phyloP scores from a whole-genome alignment of 768 basidiomycete genomes.

The Mycena chlorophos region DNA sequence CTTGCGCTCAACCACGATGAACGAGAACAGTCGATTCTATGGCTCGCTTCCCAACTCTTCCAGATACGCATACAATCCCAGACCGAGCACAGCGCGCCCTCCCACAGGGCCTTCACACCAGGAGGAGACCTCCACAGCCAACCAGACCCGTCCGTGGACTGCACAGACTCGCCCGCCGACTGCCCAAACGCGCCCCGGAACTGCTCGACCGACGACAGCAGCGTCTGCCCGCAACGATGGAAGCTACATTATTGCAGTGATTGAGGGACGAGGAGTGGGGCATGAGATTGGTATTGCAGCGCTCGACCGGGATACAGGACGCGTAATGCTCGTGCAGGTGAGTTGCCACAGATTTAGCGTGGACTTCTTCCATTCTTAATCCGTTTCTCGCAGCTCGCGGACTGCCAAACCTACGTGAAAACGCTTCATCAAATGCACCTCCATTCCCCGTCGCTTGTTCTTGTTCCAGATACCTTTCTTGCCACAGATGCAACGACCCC shows the following conservation, averaged over 20 bases:
- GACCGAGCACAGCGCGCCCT: slow-evolving; percentile 15
- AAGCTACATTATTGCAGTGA: slow-evolving; percentile 63
- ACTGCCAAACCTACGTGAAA: slow-evolving; percentile 87
- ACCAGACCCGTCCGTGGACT: slow-evolving; percentile 22
- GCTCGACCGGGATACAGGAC: slow-evolving; percentile 76
- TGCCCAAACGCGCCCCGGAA: slow-evolving; percentile 57
- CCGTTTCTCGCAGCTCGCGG: slow-evolving; percentile 58
- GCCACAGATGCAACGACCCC: slow-evolving; percentile 53
- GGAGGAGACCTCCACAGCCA: slow-evolving; percentile 8
- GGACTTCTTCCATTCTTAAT: background rate
- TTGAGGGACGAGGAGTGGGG: slow-evolving; percentile 77
- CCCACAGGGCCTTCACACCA: too few species aligned
- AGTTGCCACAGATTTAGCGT: background rate
- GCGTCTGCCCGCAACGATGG: slow-evolving; percentile 59
- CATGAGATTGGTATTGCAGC: slow-evolving; percentile 88
- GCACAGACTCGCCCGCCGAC: slow-evolving; percentile 50
- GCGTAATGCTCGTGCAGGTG: slow-evolving; percentile 78
- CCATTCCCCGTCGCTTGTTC: slow-evolving; percentile 65
- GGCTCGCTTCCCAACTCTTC: background rate
- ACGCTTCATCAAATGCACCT: slow-evolving; percentile 84
- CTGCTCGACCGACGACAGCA: slow-evolving; percentile 66
- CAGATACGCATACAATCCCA: background rate
- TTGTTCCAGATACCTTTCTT: slow-evolving; percentile 83
- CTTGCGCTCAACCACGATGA: background rate
- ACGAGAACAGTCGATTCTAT: background rate